Conservation (phyloP, 106 monocot genomes). For the Cymbidium sinense region DNA sequence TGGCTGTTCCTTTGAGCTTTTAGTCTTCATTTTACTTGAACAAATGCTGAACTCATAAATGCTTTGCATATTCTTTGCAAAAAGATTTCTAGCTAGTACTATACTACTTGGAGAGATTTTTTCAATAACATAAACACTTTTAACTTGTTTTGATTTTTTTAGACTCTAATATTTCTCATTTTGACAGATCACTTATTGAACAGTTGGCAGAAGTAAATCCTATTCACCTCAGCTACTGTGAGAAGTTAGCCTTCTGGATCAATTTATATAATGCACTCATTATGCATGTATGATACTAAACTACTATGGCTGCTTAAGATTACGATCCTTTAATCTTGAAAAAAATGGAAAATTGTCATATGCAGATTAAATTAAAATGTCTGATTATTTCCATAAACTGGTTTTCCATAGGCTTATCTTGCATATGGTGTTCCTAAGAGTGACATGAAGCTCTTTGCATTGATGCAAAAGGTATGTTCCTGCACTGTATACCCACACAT, state of each 20-base stretch:
- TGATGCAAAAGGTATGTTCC: conserved; percentile 83
- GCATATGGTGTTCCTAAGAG: conserved; percentile 88
- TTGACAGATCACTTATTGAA: conserved; percentile 59
- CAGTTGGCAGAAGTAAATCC: conserved; percentile 81
- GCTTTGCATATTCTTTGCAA: not conserved
- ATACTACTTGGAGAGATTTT: not conserved
- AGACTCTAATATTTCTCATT: not conserved
- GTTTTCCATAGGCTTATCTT: conserved; percentile 62
- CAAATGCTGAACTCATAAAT: not conserved
- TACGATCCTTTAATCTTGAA: not conserved
- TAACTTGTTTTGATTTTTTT: not conserved
- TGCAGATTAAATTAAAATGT: not conserved
- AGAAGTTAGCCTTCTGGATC: conserved; percentile 87
- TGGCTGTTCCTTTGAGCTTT: not conserved
- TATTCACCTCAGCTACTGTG: conserved; percentile 46
- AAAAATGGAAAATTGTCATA: not conserved
- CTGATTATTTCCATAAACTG: not conserved
- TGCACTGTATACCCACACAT: not conserved
- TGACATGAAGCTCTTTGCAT: conserved; percentile 72
- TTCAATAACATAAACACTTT: not conserved
- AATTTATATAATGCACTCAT: conserved; percentile 91
- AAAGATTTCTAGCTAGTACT: not conserved
- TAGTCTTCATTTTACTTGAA: not conserved
- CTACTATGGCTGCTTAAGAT: not conserved
- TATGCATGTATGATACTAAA: conserved; percentile 63